These are phyloP conservation scores for Globisporangium nunn DNA, from an alignment of 352 stramenopile genomes.

Conservation along the genomic window DNA sequence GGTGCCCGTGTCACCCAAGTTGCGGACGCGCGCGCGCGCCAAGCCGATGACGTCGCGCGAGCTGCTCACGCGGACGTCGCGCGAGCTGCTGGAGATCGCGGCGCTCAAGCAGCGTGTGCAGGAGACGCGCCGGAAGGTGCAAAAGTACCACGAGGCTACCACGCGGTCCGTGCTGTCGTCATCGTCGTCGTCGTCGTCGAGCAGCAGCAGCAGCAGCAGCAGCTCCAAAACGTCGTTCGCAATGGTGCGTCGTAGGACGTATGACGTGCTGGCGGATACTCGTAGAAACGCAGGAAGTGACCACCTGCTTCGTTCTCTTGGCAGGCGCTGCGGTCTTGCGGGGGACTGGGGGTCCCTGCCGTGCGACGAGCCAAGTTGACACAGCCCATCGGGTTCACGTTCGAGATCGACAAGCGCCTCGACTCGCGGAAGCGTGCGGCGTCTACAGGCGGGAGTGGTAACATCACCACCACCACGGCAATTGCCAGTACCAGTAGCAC, in stretches of 20 bases:
- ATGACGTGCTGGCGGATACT: too few species aligned
- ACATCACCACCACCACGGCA: too few species aligned
- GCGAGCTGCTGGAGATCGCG: constrained; percentile 65
- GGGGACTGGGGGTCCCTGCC: constrained; percentile 56
- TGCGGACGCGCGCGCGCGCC: constrained; percentile 31
- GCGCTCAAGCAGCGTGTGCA: constrained; percentile 54
- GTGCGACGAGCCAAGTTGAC: constrained; percentile 64
- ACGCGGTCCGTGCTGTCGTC: constrained; percentile 24
- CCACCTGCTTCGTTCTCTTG: background rate
- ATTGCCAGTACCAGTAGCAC: background rate
- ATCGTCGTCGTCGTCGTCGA: background rate
- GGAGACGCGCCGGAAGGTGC: constrained; percentile 47
- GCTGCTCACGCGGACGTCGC: constrained; percentile 61
- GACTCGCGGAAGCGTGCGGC: constrained; percentile 5
- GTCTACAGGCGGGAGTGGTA: background rate
- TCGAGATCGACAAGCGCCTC: constrained; percentile 60
- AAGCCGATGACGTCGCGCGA: constrained; percentile 16
- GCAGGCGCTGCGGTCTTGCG: constrained; percentile 45
- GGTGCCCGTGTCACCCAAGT: constrained; percentile 64
- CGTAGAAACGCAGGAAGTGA: too few species aligned
- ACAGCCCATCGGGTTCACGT: constrained; percentile 52
- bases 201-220: constrained; percentile 3
- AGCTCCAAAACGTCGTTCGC: constrained; percentile 33
- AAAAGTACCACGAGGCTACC: constrained; percentile 59
- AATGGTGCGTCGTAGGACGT: constrained; percentile 14